phyloP scores from a whole-genome alignment of 208 protist genomes.

The Trypanosoma mega region DNA sequence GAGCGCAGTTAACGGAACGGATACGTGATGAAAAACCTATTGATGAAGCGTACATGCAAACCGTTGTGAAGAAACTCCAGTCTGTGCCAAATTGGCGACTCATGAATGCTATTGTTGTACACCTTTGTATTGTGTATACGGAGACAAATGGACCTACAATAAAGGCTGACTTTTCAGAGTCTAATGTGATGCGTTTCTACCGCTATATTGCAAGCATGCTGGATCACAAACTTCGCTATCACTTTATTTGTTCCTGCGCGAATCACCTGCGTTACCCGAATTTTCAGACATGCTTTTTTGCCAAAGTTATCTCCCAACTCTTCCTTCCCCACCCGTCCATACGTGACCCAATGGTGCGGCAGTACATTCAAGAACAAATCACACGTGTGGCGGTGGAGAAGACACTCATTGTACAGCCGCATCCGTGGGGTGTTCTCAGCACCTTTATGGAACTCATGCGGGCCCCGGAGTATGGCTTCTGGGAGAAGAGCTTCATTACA shows the following conservation, averaged over 20 bases:
- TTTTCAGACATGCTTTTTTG: constrained; percentile 99
- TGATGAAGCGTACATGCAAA: constrained; percentile 31
- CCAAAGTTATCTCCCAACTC: constrained; percentile 95
- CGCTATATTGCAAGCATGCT: constrained; percentile 91
- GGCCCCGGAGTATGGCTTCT: constrained; percentile 94
- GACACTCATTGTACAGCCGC: constrained; percentile 97
- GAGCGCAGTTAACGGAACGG: constrained; percentile 48
- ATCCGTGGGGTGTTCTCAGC: constrained; percentile 99
- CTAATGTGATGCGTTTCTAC: constrained; percentile 95
- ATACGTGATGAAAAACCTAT: constrained; percentile 47
- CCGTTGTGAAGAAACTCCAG: constrained; percentile 44
- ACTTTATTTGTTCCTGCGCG: constrained; percentile 96
- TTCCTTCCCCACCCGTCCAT: constrained; percentile 88
- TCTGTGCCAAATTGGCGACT: constrained; percentile 74
- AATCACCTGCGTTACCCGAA: constrained; percentile 99
- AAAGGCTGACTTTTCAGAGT: constrained; percentile 35
- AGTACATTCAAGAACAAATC: constrained; percentile 97
- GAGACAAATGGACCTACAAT: constrained; percentile 30
- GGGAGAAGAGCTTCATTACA: constrained; percentile 93
- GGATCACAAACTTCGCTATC: constrained; percentile 93
- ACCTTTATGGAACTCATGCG: constrained; percentile 99
- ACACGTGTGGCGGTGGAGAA: constrained; percentile 96
- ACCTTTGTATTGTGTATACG: constrained; percentile 89
- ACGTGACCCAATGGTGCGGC: constrained; percentile 47
- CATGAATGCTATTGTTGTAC: constrained; percentile 98